A percentile compares a stretch with the other conserved stretches of the same genome.
phyloP scores from a whole-genome alignment of 2,329 filamentous ascomycete species.

The Hansfordia pulvinata region DNA sequence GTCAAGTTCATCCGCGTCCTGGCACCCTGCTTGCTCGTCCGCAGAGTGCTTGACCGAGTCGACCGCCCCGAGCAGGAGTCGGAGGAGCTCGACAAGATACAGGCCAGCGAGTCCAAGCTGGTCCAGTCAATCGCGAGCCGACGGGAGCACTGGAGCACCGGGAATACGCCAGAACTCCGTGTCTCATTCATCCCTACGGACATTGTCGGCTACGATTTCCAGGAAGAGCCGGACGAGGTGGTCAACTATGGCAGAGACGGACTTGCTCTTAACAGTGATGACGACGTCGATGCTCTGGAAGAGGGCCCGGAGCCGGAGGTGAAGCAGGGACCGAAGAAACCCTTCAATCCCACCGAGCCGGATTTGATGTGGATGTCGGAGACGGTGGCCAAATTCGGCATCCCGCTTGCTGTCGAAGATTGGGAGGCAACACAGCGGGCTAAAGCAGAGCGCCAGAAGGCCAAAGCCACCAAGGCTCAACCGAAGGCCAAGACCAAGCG shows the following conservation, averaged over 20 bases:
- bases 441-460: conserved; percentile 14
- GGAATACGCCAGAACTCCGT: conserved; percentile 63
- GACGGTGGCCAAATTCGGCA: conserved; percentile 46
- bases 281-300: conserved; percentile 37
- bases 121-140: conserved; percentile 55
- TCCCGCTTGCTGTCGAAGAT: conserved; percentile 49
- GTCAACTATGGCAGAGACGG: conserved; percentile 36
- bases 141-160: conserved; percentile 60
- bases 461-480: conserved; percentile 8
- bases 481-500: conserved; percentile 10
- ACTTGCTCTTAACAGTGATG: conserved; percentile 50
- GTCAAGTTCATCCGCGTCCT: conserved; percentile 74
- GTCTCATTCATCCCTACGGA: conserved; percentile 64
- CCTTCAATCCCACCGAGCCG: conserved; percentile 52
- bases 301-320: conserved; percentile 9
- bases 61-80: conserved; percentile 12
- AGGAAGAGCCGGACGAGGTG: conserved; percentile 53
- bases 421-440: conserved; percentile 37
- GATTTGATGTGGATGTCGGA: conserved; percentile 59
- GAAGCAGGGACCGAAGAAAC: conserved; percentile 17
- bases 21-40: conserved; percentile 60
- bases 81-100: conserved; percentile 18
- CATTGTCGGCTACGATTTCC: conserved; percentile 66
- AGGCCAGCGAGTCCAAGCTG: conserved; percentile 34
- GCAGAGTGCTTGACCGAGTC: conserved; percentile 34